Conservation (phyloP, 2,329 filamentous ascomycete genomes). For the Setomelanomma holmii region DNA sequence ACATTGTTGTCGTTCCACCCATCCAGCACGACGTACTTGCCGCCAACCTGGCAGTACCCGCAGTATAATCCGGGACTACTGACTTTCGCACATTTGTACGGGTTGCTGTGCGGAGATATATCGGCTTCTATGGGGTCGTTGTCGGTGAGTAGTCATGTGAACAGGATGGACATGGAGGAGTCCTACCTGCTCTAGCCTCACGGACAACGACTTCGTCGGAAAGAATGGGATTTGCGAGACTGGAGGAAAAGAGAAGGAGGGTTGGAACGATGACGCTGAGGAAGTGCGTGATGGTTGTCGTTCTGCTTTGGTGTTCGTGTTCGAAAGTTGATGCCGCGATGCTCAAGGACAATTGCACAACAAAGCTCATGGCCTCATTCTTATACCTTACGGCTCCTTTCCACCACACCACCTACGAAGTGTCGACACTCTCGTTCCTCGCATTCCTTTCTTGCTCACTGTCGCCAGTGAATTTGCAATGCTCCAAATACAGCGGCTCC, state of each 20-base stretch:
- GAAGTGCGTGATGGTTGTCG: background rate
- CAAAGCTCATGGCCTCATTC: background rate
- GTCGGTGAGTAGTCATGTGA: background rate
- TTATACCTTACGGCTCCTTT: background rate
- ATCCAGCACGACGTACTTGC: background rate
- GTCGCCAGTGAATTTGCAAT: too few species aligned
- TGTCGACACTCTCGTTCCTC: background rate
- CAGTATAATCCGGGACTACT: constrained; percentile 6
- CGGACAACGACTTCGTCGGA: background rate
- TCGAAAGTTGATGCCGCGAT: too few species aligned
- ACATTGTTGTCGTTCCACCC: constrained; percentile 2
- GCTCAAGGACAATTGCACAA: too few species aligned
- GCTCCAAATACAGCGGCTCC: too few species aligned
- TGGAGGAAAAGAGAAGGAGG: background rate
- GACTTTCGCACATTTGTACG: constrained; percentile 7
- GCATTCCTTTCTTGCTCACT: background rate
- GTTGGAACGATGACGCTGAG: background rate
- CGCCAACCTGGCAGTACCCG: background rate
- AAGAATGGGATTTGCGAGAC: background rate
- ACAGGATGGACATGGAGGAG: background rate
- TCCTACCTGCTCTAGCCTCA: background rate
- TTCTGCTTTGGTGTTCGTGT: too few species aligned
- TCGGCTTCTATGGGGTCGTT: background rate
- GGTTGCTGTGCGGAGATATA: background rate
- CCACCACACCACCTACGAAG: background rate